A percentile compares a stretch with the other conserved stretches of the same genome.
Evolutionary conservation across 1,284 basidiomycete species (phyloP).

Genomic region (Irpex sp.): DNA sequence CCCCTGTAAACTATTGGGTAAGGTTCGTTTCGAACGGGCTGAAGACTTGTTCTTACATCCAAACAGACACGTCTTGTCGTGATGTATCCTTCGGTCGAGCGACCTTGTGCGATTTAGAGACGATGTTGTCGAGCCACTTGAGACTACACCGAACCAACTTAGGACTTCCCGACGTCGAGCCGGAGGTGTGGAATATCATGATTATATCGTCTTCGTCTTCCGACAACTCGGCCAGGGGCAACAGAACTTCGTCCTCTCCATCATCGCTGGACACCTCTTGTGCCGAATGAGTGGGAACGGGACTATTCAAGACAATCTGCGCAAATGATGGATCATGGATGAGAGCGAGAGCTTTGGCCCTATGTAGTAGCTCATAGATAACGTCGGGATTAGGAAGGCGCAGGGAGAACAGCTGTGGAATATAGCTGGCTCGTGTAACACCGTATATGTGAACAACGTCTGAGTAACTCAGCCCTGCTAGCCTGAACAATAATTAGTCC

Average conservation of each 20-base stretch:
- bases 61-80: constrained; percentile 54
- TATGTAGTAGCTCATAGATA: constrained; percentile 57
- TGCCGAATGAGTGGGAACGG: constrained; percentile 43
- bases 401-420: constrained; percentile 70
- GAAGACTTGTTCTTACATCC: constrained; percentile 20
- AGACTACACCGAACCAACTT: constrained; percentile 66
- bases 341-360: constrained; percentile 53
- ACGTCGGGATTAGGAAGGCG: constrained; percentile 65
- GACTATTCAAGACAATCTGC: constrained; percentile 35
- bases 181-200: constrained; percentile 72
- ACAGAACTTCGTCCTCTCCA: constrained; percentile 15
- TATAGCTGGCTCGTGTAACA: constrained; percentile 62
- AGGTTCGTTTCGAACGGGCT: background rate
- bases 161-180: constrained; percentile 69
- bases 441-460: constrained; percentile 70
- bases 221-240: constrained; percentile 32
- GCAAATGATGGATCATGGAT: constrained; percentile 51
- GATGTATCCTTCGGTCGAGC: constrained; percentile 42
- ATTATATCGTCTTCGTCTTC: constrained; percentile 35
- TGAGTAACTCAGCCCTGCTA: constrained; percentile 59
- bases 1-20: constrained; percentile 16
- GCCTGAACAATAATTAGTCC: constrained; percentile 36
- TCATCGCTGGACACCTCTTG: constrained; percentile 25
- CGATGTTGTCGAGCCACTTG: constrained; percentile 54
- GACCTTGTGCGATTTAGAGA: constrained; percentile 53